These are phyloP conservation scores for Ganoderma leucocontextum DNA, from an alignment of 1,284 basidiomycete species.

Conservation along the genomic window DNA sequence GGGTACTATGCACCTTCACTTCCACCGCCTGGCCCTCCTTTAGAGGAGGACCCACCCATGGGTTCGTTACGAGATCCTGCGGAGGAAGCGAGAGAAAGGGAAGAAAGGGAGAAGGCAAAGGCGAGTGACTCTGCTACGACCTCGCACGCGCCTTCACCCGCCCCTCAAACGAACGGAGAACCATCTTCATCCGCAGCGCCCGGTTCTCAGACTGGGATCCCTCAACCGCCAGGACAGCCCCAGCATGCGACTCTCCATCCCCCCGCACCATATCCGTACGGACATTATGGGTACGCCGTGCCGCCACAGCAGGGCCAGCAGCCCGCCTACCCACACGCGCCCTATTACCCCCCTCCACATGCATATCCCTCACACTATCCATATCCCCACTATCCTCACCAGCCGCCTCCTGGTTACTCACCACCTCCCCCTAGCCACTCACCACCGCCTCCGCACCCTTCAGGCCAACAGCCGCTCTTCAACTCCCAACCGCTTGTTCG, in stretches of 20 bases:
- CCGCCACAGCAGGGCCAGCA: constrained; percentile 45
- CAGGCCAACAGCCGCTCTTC: constrained; percentile 24
- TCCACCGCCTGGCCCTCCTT: constrained; percentile 13
- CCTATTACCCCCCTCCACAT: constrained; percentile 54
- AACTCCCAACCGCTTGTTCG: constrained; percentile 25
- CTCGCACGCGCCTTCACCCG: constrained; percentile 17
- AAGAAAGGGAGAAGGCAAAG: constrained; percentile 12
- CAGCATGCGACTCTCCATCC: constrained; percentile 30
- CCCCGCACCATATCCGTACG: constrained; percentile 40
- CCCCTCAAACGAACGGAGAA: constrained; percentile 26
- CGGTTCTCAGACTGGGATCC: constrained; percentile 21
- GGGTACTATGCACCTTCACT: constrained; percentile 22
- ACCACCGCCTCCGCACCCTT: constrained; percentile 21
- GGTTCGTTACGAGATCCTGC: constrained; percentile 33
- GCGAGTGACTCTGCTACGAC: constrained; percentile 22
- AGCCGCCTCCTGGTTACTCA: constrained; percentile 38
- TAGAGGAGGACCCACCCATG: constrained; percentile 36
- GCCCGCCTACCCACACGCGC: constrained; percentile 64
- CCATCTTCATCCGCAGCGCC: constrained; percentile 23
- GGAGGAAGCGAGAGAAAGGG: constrained; percentile 22
- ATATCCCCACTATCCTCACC: constrained; percentile 45
- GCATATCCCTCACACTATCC: constrained; percentile 39
- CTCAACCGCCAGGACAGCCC: constrained; percentile 20
- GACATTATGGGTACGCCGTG: constrained; percentile 37
- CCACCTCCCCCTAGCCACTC: constrained; percentile 24